Conservation (phyloP, 2,329 filamentous ascomycete species). For the Xylariaceae sp. region DNA sequence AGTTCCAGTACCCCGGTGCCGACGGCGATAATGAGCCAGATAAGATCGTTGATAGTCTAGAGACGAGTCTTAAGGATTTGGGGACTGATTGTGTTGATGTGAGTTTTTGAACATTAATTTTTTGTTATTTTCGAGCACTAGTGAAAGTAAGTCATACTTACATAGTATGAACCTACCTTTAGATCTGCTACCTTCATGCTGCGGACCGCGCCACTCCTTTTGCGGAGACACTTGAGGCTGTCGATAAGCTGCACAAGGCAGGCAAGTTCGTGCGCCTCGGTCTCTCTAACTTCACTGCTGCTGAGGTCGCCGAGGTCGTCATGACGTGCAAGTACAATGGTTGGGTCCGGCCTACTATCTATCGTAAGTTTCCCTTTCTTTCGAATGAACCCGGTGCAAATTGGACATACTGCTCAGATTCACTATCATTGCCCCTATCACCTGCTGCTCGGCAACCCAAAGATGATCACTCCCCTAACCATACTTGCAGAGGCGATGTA, state of each 20-base stretch:
- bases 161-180: background rate
- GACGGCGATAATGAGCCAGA: slow-evolving; percentile 60
- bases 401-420: background rate
- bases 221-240: slow-evolving; percentile 70
- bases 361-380: slow-evolving; percentile 46
- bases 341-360: slow-evolving; percentile 81
- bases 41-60: slow-evolving; percentile 61
- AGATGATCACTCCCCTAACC: no score
- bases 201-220: slow-evolving; percentile 68
- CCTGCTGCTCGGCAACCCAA: background rate
- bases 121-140: background rate
- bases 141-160: slow-evolving; percentile 1
- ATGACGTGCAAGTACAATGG: slow-evolving; percentile 73
- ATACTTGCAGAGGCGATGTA: slow-evolving; percentile 62
- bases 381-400: no score
- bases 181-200: slow-evolving; percentile 73
- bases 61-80: slow-evolving; percentile 67
- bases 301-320: slow-evolving; percentile 82
- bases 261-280: slow-evolving; percentile 81
- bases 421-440: background rate
- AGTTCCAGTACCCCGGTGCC: slow-evolving; percentile 60
- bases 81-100: slow-evolving; percentile 69
- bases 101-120: slow-evolving; percentile 23
- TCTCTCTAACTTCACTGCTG: slow-evolving; percentile 80
- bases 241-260: slow-evolving; percentile 78